A percentile compares a stretch with the other conserved stretches of the same genome.
These are phyloP conservation scores for Solanum medicagineum DNA, from an alignment of 257 asterid species.

Conservation along the genomic window DNA sequence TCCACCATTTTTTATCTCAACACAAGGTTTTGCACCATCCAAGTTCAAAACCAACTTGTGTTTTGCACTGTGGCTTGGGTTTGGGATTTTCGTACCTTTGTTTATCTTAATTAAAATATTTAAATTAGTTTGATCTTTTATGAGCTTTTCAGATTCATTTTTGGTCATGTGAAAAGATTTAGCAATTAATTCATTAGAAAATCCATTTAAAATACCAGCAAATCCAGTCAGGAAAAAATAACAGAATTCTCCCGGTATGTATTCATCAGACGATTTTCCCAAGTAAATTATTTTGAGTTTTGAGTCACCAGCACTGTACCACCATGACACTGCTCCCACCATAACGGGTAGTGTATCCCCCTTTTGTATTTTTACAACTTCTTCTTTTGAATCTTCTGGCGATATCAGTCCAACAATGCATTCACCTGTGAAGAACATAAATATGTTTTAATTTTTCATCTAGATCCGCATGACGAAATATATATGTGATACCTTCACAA, in stretches of 20 bases:
- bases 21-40: background rate
- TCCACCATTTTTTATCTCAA: background rate
- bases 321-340: conserved; percentile 7
- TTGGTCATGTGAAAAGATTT: conserved; percentile 1
- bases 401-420: background rate
- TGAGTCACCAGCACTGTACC: background rate
- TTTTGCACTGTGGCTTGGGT: background rate
- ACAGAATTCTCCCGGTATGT: background rate
- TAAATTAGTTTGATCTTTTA: conserved; percentile 13
- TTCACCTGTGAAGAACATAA: background rate
- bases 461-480: background rate
- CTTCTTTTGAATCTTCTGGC: background rate
- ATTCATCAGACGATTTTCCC: background rate
- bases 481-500: conserved; percentile 14
- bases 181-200: conserved; percentile 17
- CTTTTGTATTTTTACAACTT: background rate
- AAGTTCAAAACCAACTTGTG: background rate
- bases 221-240: conserved; percentile 29
- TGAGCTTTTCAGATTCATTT: conserved; percentile 8
- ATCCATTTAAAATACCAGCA: conserved; percentile 14
- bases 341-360: conserved; percentile 5
- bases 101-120: conserved; percentile 4
- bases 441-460: too few species aligned
- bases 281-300: background rate
- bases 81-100: conserved; percentile 4